Evolutionary conservation across 2,329 filamentous ascomycete species (phyloP).

Genomic region (Trichophyton schoenleinii): DNA sequence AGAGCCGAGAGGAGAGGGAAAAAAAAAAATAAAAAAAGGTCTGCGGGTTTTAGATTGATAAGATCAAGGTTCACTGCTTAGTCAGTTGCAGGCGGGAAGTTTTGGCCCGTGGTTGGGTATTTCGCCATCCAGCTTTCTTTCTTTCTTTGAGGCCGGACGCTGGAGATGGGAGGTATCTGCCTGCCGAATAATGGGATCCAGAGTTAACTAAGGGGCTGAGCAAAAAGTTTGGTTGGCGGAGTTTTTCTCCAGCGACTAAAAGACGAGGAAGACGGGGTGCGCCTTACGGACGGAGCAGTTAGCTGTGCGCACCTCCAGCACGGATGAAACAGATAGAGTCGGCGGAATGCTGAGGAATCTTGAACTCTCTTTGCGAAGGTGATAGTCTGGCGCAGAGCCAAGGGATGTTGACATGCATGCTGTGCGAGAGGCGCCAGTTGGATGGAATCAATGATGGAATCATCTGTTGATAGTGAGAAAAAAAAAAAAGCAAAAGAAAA

Average conservation of each 20-base stretch:
- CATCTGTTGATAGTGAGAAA: background rate
- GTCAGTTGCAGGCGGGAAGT: conserved; percentile 1
- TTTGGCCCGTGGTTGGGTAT: background rate
- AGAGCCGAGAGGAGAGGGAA: background rate
- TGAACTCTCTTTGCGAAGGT: background rate
- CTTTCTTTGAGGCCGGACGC: background rate
- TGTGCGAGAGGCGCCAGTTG: background rate
- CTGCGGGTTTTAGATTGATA: conserved; percentile 3
- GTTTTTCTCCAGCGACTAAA: too few relatives aligned
- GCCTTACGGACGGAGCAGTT: too few relatives aligned
- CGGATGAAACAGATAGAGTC: background rate
- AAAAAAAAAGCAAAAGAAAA: background rate
- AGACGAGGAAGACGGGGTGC: too few relatives aligned
- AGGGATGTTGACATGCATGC: background rate
- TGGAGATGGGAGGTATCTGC: background rate
- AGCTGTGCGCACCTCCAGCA: too few relatives aligned
- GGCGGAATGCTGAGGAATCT: conserved; percentile 1
- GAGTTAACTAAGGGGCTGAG: too few relatives aligned
- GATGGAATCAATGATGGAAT: background rate
- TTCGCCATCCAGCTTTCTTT: background rate
- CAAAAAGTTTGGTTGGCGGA: background rate
- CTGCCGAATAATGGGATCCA: too few relatives aligned
- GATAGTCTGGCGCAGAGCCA: background rate
- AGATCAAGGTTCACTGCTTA: conserved; percentile 5
- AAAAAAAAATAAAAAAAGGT: background rate